Evolutionary conservation across 768 basidiomycete genomes (phyloP).

Genomic region (Boletus tylopilopsis): DNA sequence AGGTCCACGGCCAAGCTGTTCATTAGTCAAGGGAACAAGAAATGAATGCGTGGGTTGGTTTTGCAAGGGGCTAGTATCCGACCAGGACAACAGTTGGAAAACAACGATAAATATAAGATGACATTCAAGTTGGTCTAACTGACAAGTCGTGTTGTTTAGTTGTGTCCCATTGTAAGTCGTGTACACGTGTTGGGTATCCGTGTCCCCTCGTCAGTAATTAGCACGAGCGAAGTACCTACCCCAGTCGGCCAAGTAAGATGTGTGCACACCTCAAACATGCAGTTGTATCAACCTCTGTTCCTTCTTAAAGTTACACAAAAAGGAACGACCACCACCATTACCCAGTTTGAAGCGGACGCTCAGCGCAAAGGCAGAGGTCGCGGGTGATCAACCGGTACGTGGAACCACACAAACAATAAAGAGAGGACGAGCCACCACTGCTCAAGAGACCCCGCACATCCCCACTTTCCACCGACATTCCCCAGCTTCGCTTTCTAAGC

Average conservation of each 20-base stretch:
- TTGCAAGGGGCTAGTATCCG: no score
- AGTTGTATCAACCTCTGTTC: constrained; percentile 60
- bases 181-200: no score
- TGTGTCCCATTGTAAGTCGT: no score
- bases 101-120: no score
- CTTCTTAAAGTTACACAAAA: constrained; percentile 45
- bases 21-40: constrained; percentile 5
- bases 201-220: no score
- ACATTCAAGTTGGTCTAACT: no score
- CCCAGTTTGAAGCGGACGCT: constrained; percentile 35
- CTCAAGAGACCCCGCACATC: constrained; percentile 32
- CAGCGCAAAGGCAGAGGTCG: constrained; percentile 37
- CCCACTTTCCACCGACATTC: constrained; percentile 1
- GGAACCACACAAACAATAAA: constrained; percentile 35
- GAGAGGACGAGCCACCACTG: constrained; percentile 49
- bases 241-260: no score
- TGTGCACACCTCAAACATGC: no score
- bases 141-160: no score
- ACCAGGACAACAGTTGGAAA: no score
- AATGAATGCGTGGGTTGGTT: not conserved
- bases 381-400: constrained; percentile 34
- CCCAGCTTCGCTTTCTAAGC: constrained; percentile 5
- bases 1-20: constrained; percentile 41
- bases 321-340: constrained; percentile 53
- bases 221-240: no score